These are phyloP conservation scores for Piromyces finnis DNA, from an alignment of 192 early-diverging fungal genomes.

Conservation along the genomic window DNA sequence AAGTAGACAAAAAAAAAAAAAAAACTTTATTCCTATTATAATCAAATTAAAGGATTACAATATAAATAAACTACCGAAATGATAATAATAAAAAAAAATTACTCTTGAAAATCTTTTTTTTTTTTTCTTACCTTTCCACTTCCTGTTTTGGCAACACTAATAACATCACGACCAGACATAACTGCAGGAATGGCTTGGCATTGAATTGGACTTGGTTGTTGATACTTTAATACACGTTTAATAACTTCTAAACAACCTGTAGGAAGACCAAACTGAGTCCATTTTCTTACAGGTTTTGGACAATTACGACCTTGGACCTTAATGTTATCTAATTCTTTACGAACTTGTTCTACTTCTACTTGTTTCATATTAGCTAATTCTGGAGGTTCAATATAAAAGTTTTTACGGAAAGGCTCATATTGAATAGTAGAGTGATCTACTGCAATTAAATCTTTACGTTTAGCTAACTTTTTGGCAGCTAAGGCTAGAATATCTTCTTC, in stretches of 20 bases:
- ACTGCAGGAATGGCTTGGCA: constrained; percentile 89
- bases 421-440: constrained; percentile 72
- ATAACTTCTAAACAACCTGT: constrained; percentile 46
- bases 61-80: too few relatives aligned
- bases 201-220: constrained; percentile 75
- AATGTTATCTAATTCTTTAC: constrained; percentile 76
- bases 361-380: constrained; percentile 64
- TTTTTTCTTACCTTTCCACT: constrained; percentile 45
- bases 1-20: too few relatives aligned
- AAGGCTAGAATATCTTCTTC: constrained; percentile 19
- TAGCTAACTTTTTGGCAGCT: constrained; percentile 58
- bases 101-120: too few relatives aligned
- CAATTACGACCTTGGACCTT: constrained; percentile 79
- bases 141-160: constrained; percentile 89
- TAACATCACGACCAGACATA: constrained; percentile 85
- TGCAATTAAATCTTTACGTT: constrained; percentile 74
- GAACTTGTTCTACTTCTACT: constrained; percentile 67
- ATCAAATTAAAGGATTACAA: too few relatives aligned
- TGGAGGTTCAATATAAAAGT: constrained; percentile 91
- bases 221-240: constrained; percentile 57
- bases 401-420: constrained; percentile 75
- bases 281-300: constrained; percentile 83
- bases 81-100: too few relatives aligned
- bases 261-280: constrained; percentile 93
- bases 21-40: too few relatives aligned